These are phyloP conservation scores for Phytophthora pisi DNA, from an alignment of 352 stramenopile species.

Conservation along the genomic window DNA sequence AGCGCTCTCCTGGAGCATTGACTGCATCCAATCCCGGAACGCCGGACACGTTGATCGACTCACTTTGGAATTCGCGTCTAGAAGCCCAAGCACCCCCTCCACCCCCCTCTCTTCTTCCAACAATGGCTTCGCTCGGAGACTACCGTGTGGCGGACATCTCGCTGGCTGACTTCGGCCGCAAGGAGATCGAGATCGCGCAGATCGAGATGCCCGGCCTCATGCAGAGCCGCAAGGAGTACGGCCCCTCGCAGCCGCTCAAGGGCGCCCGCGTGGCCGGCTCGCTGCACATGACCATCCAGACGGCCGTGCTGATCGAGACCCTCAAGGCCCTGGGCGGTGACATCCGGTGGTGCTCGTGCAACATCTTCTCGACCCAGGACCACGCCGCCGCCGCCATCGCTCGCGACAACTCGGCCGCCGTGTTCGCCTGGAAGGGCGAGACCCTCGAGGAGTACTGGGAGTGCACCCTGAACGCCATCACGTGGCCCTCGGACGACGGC, in stretches of 20 bases:
- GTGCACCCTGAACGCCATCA: conserved; percentile 98
- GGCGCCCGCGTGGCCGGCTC: conserved; percentile 95
- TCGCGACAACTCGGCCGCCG: conserved; percentile 93
- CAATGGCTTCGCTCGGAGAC: conserved; percentile 71
- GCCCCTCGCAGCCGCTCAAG: conserved; percentile 83
- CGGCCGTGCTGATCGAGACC: conserved; percentile 98
- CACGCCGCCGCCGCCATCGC: conserved; percentile 97
- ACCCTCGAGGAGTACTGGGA: conserved; percentile 99
- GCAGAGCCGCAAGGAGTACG: conserved; percentile 95
- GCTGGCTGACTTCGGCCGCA: conserved; percentile 98
- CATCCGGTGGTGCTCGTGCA: conserved; percentile 99
- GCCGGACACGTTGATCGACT: background rate
- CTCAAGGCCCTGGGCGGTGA: conserved; percentile 96
- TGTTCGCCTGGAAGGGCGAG: conserved; percentile 99
- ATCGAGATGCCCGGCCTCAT: conserved; percentile 99
- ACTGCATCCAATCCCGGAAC: background rate
- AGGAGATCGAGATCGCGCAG: conserved; percentile 98
- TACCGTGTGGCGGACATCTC: conserved; percentile 97
- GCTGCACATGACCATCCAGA: conserved; percentile 99
- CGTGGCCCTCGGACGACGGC: conserved; percentile 96
- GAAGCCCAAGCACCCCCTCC: background rate
- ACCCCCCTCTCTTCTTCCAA: conserved; percentile 6
- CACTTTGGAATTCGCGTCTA: background rate
- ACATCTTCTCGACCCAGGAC: conserved; percentile 99
- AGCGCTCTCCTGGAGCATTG: conserved; percentile 17